Evolutionary conservation across 169 alveolate genomes (phyloP), one percentile per base, ranked within the genome.

Genomic region (Cryptosporidium sp.): DNA sequence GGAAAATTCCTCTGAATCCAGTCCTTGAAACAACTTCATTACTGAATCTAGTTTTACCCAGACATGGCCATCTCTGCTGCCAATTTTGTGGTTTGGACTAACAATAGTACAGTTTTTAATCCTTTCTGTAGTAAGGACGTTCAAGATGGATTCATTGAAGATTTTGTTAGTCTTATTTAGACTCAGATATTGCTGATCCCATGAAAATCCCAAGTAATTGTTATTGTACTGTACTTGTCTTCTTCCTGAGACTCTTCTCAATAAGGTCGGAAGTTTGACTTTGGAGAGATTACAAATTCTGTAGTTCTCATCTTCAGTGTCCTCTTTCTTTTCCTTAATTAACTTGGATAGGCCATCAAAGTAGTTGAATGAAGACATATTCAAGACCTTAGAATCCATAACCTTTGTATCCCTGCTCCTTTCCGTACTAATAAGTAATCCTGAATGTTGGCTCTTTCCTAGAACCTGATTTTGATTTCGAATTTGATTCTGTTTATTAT

Each of bases 101-200:
- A 65, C 31, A 12, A 43, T 33, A 5, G 61, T 43, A 21, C 73
- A 80, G 26, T 80, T 80, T 14, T 62, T 80, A 21, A 59, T n/a
- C 45, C 89, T 80, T 29, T 80, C 80, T 39, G 89, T 80, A 18
- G 89, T 80, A 12, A 80, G 50, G 18, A 80, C 89, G 45, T 55
- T 80, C 29, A 65, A 45, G 4, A 80, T 21, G 3, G 89, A 80
- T 41, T 62, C 73, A 43, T 80, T 80, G 43, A 80, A 80, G 33
- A 65, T 29, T 41, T 80, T 80, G 12, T 80, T 80, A 7, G 65
- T 23, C 48, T 62, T 61, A 45, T 62, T 59, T 48, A 29, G 41
- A 26, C 65, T 67, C 55, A 80, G 3, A 41, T 62, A 80, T n/a
- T 80, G 89, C 52, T 80, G 80, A 62, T 80, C 89, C 89, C 89